Conservation (phyloP, 2,329 filamentous ascomycete species). For the Juglanconis oblonga region DNA sequence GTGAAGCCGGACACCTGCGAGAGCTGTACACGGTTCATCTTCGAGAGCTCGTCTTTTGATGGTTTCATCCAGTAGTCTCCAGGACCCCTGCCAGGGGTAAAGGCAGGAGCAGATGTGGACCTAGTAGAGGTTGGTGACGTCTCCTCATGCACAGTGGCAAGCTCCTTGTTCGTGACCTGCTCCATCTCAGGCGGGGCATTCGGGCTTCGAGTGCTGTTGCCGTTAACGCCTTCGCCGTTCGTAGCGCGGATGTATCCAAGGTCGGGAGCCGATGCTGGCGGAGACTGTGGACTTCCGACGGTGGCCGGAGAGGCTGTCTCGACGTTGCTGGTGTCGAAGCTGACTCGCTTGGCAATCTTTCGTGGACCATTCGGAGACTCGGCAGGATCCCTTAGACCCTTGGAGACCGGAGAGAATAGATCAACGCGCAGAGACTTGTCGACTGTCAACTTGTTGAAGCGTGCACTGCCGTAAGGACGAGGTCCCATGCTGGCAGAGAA, state of each 20-base stretch:
- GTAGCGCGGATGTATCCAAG: constrained; percentile 57
- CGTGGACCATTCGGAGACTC: constrained; percentile 43
- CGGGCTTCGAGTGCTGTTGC: constrained; percentile 31
- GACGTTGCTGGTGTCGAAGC: constrained; percentile 72
- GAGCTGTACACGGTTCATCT: constrained; percentile 77
- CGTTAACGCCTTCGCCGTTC: constrained; percentile 40
- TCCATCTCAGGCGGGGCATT: constrained; percentile 56
- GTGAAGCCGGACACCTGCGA: constrained; percentile 71
- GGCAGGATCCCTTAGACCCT: constrained; percentile 39
- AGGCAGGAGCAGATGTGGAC: constrained; percentile 41
- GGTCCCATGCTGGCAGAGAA: constrained; percentile 68
- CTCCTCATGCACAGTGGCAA: constrained; percentile 77
- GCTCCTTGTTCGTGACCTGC: constrained; percentile 69
- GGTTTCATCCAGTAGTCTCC: constrained; percentile 79
- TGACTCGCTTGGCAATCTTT: constrained; percentile 80
- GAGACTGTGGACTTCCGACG: constrained; percentile 37
- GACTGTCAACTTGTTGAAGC: constrained; percentile 88
- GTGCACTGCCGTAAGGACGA: constrained; percentile 63
- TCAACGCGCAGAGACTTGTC: constrained; percentile 81
- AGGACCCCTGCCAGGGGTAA: constrained; percentile 38
- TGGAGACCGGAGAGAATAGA: constrained; percentile 60
- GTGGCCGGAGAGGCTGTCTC: constrained; percentile 40
- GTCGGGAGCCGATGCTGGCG: constrained; percentile 47
- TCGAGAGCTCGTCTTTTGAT: constrained; percentile 67
- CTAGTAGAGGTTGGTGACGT: constrained; percentile 36